Percentiles rank a stretch among this genome's conserved stretches.
Evolutionary conservation across 2,329 filamentous ascomycete species (phyloP).

Genomic region (Aciculosporium take): DNA sequence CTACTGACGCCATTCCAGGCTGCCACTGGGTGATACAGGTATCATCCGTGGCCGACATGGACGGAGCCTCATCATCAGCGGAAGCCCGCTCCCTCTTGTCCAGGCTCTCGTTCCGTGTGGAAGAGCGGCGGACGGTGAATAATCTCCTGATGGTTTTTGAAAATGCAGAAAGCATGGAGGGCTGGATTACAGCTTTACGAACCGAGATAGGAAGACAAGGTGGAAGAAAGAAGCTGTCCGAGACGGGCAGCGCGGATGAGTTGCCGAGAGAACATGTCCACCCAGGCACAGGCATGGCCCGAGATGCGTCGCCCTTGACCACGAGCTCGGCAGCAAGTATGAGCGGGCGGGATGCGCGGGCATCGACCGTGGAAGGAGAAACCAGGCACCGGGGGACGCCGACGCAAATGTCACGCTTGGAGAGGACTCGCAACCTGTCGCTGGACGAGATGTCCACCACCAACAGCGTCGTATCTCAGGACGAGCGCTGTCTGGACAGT

Average conservation of each 20-base stretch:
- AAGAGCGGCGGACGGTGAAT: conserved; percentile 41
- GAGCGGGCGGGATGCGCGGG: neutral
- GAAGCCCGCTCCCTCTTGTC: conserved; percentile 50
- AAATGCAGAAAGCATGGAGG: conserved; percentile 58
- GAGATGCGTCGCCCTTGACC: conserved; percentile 33
- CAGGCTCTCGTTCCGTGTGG: conserved; percentile 42
- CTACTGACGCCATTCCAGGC: conserved; percentile 65
- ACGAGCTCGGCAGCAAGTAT: conserved; percentile 7
- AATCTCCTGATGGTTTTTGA: conserved; percentile 63
- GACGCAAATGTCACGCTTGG: conserved; percentile 9
- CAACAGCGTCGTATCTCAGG: conserved; percentile 42
- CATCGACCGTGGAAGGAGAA: neutral
- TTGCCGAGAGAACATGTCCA: conserved; percentile 26
- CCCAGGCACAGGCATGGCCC: conserved; percentile 32
- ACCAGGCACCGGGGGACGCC: conserved; percentile 7
- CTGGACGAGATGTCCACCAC: conserved; percentile 42
- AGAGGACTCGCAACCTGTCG: conserved; percentile 24
- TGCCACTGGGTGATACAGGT: conserved; percentile 70
- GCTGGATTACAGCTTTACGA: conserved; percentile 56
- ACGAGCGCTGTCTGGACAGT: conserved; percentile 43
- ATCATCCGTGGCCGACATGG: conserved; percentile 47
- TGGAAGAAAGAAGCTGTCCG: conserved; percentile 48
- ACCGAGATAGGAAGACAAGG: conserved; percentile 56
- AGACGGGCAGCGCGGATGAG: conserved; percentile 34
- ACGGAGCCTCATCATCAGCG: conserved; percentile 32